Evolutionary conservation across 139 green algal genomes (phyloP), one percentile per base, ranked within the genome.

Genomic region (Micractinium sp.): DNA sequence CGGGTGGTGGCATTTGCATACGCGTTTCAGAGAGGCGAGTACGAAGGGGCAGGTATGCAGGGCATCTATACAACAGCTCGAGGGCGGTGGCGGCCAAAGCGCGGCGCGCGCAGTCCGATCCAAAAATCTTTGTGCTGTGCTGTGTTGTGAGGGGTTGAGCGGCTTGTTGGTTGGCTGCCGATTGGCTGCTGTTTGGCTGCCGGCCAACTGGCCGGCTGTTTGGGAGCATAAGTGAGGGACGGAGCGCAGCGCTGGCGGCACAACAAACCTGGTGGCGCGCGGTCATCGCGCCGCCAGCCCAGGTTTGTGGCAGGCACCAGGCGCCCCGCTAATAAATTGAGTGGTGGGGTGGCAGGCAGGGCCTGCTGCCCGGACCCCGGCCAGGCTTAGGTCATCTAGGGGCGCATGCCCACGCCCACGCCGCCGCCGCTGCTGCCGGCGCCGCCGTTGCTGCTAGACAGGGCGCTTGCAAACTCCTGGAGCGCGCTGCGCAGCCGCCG

Each of bases 401-500:
- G 83, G 12, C 83, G 83, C 83, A 80, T 66, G 66, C 63, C 82
- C 9, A 36, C 56, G 60, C 60, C 29, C 20, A 61, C 36, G 81
- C 60, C 47, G 56, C 80, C 80, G 23, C 35, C n/a, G 82, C 67
- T 39, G 41, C 61, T 38, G 78, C 41, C 33, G 81, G 31, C 60
- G 56, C 19, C 56, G 31, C 81, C 60, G 56, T n/a, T 33, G 81
- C 81, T 86, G 56, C 1, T 33, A 2, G 81, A 56, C 63, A 87
- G 83, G 14, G 83, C 38, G 16, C 2, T 33, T 16, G 83, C 83
- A 87, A 87, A 87, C 38, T 87, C 83, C 31, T 87, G 83, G 27
- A 87, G 67, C 16, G 83, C 83, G 83, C 83, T 87, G 83, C 83
- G 83, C 83, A 87, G 83, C 20, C 83, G 83, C 33, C 83, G 83